Percentiles rank a stretch among this genome's conserved stretches.
These are phyloP conservation scores for Yamadazyma mexicana DNA, from an alignment of 1,139 yeast species.

Conservation along the genomic window DNA sequence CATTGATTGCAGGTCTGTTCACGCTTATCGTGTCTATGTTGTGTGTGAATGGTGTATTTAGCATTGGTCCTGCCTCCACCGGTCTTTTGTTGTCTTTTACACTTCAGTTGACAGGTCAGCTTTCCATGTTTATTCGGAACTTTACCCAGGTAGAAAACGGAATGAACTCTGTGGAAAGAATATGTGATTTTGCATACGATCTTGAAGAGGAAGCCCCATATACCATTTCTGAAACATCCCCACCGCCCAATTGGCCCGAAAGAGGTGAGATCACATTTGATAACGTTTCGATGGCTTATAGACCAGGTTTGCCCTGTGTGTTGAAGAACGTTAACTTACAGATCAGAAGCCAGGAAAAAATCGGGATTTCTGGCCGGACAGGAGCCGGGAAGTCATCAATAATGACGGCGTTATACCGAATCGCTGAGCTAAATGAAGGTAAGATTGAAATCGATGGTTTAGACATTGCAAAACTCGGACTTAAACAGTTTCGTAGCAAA, in stretches of 20 bases:
- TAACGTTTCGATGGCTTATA: slow-evolving; percentile 64
- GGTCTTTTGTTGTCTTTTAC: slow-evolving; percentile 72
- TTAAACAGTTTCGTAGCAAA: slow-evolving; percentile 69
- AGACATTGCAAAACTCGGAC: slow-evolving; percentile 64
- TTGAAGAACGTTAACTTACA: slow-evolving; percentile 53
- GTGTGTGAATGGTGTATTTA: slow-evolving; percentile 66
- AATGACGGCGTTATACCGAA: slow-evolving; percentile 63
- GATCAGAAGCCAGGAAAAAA: slow-evolving; percentile 56
- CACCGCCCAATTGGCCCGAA: slow-evolving; percentile 50
- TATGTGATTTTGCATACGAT: slow-evolving; percentile 63
- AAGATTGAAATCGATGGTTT: slow-evolving; percentile 56
- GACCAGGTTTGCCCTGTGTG: slow-evolving; percentile 75
- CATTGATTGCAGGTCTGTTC: slow-evolving; percentile 50
- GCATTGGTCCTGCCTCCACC: slow-evolving; percentile 62
- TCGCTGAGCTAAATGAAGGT: slow-evolving; percentile 57
- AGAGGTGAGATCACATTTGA: slow-evolving; percentile 56
- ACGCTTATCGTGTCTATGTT: slow-evolving; percentile 56
- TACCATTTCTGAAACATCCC: slow-evolving; percentile 53
- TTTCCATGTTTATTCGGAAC: slow-evolving; percentile 54
- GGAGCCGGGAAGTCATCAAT: slow-evolving; percentile 81
- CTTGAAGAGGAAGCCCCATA: slow-evolving; percentile 44
- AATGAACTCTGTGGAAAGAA: slow-evolving; percentile 82
- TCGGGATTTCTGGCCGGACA: slow-evolving; percentile 79
- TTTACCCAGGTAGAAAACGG: slow-evolving; percentile 77
- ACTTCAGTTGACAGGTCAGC: slow-evolving; percentile 50